Percentiles rank a stretch among this genome's conserved stretches.
These are phyloP conservation scores for Gossypium lobatum DNA, from an alignment of 441 rosid genomes.

Conservation along the genomic window DNA sequence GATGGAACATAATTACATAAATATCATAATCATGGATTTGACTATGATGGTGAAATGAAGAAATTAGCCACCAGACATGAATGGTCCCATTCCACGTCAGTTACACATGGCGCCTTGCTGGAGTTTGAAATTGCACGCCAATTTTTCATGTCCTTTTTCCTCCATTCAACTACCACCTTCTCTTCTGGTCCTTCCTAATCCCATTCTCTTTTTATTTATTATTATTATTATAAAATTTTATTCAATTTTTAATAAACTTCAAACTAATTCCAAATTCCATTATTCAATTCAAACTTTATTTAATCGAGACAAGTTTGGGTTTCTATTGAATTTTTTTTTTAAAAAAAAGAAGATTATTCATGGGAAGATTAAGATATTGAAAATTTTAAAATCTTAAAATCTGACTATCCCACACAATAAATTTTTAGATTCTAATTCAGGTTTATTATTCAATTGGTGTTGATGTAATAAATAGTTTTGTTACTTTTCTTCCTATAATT, in stretches of 20 bases:
- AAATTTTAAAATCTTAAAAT: too few relatives aligned
- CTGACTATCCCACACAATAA: too few relatives aligned
- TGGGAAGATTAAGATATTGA: too few relatives aligned
- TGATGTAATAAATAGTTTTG: not conserved
- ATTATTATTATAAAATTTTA: too few relatives aligned
- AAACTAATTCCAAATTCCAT: not conserved
- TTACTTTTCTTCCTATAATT: not conserved
- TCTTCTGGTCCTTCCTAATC: not conserved
- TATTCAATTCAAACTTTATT: too few relatives aligned
- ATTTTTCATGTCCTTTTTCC: not conserved
- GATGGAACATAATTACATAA: not conserved
- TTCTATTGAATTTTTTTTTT: too few relatives aligned
- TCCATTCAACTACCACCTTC: not conserved
- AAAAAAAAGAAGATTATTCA: too few relatives aligned
- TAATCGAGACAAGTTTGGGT: too few relatives aligned
- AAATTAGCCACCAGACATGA: constrained; percentile 15
- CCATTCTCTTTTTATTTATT: not conserved
- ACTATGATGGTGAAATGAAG: not conserved
- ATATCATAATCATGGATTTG: not conserved
- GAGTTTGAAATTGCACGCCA: constrained; percentile 26
- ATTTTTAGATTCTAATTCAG: too few relatives aligned
- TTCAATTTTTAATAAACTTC: too few relatives aligned
- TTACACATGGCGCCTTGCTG: constrained; percentile 31
- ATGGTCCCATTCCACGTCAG: constrained; percentile 41
- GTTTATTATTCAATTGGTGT: too few relatives aligned